Conservation (phyloP, 2,329 filamentous ascomycete species). For the Pseudophaeomoniella oleicola region DNA sequence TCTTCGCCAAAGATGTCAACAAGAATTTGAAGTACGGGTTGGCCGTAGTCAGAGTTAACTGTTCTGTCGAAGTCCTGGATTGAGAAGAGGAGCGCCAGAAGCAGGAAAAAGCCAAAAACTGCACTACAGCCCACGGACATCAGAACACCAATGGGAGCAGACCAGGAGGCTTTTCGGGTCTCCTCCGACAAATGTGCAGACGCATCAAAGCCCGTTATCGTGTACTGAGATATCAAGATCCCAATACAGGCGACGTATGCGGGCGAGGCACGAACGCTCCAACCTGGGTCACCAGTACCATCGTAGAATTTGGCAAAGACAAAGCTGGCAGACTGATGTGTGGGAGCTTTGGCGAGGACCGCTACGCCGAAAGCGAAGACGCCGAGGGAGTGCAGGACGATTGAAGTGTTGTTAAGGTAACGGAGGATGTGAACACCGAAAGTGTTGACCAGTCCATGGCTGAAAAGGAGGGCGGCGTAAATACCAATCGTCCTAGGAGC, state of each 20-base stretch:
- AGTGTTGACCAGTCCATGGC: slow-evolving; percentile 41
- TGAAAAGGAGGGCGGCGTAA: slow-evolving; percentile 41
- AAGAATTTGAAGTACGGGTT: slow-evolving; percentile 45
- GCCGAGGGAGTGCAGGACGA: slow-evolving; percentile 39
- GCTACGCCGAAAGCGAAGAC: slow-evolving; percentile 39
- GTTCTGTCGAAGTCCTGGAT: slow-evolving; percentile 42
- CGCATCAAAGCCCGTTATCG: slow-evolving; percentile 40
- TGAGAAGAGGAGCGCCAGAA: slow-evolving; percentile 42
- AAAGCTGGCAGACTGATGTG: slow-evolving; percentile 38
- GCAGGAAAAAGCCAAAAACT: slow-evolving; percentile 45
- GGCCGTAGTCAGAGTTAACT: slow-evolving; percentile 28
- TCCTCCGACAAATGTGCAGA: slow-evolving; percentile 44
- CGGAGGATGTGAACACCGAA: slow-evolving; percentile 42
- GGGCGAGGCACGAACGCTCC: slow-evolving; percentile 36
- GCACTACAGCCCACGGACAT: slow-evolving; percentile 41
- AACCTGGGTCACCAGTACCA: slow-evolving; percentile 38
- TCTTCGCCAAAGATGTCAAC: slow-evolving; percentile 41
- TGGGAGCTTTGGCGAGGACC: slow-evolving; percentile 42
- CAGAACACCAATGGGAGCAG: slow-evolving; percentile 42
- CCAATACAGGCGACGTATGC: slow-evolving; percentile 42
- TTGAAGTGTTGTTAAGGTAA: slow-evolving; percentile 43
- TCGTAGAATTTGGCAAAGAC: slow-evolving; percentile 42
- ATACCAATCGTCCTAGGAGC: slow-evolving; percentile 41
- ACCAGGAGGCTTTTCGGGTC: slow-evolving; percentile 41
- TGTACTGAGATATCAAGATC: slow-evolving; percentile 40